These are phyloP conservation scores for Fonsecaea erecta DNA, from an alignment of 2,329 filamentous ascomycete species.

Conservation along the genomic window DNA sequence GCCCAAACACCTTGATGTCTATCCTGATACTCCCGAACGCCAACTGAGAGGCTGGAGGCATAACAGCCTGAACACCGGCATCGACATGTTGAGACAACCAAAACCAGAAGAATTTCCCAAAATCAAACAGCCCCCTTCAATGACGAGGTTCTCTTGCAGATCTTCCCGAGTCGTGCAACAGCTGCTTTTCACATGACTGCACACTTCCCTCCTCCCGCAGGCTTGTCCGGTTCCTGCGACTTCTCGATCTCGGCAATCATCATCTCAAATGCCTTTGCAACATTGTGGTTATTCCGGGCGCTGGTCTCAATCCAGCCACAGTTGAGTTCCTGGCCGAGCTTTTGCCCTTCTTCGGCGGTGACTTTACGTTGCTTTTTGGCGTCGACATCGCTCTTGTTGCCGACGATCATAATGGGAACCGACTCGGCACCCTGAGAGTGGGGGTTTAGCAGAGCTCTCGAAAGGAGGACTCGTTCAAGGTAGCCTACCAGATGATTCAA, in stretches of 20 bases:
- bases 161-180: neutral
- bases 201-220: slow-evolving; percentile 80
- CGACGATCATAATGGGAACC: slow-evolving; percentile 91
- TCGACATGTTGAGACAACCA: neutral
- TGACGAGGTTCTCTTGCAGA: neutral
- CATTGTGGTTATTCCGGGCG: slow-evolving; percentile 92
- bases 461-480: slow-evolving; percentile 8
- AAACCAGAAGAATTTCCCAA: neutral
- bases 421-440: slow-evolving; percentile 76
- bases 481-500: slow-evolving; percentile 80
- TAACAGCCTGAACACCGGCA: neutral
- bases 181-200: slow-evolving; percentile 70
- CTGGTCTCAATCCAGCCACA: slow-evolving; percentile 96
- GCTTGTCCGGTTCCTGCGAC: slow-evolving; percentile 85
- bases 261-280: slow-evolving; percentile 87
- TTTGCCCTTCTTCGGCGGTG: slow-evolving; percentile 79
- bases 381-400: slow-evolving; percentile 89
- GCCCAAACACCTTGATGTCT: neutral
- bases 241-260: slow-evolving; percentile 96
- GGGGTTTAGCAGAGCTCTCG: no score
- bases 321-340: slow-evolving; percentile 81
- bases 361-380: slow-evolving; percentile 93
- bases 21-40: neutral
- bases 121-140: neutral
- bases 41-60: neutral